Evolutionary conservation across 805 yeast species (phyloP).

Genomic region (Nakazawaea populi): DNA sequence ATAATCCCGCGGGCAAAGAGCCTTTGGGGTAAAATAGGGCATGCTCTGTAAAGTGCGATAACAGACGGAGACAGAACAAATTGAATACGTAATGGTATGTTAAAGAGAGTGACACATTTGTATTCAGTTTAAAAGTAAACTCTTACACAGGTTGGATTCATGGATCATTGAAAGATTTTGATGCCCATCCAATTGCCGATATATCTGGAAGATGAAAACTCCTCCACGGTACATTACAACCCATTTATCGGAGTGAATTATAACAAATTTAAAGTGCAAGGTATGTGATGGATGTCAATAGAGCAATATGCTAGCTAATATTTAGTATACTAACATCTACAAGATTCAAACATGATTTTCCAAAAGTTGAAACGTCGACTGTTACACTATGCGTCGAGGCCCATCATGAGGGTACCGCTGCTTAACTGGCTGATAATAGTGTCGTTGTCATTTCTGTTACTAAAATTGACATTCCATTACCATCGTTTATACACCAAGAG

Average conservation of each 20-base stretch:
- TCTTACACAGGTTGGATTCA: background rate
- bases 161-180: background rate
- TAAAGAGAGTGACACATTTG: too few relatives aligned
- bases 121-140: too few relatives aligned
- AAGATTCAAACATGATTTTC: background rate
- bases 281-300: background rate
- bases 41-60: too few relatives aligned
- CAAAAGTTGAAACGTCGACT: background rate
- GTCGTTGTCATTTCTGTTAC: constrained; percentile 41
- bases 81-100: too few relatives aligned
- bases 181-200: constrained; percentile 12
- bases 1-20: too few relatives aligned
- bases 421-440: constrained; percentile 49
- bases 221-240: background rate
- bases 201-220: constrained; percentile 2
- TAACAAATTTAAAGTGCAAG: background rate
- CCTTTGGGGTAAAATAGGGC: too few relatives aligned
- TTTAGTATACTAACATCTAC: background rate
- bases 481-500: constrained; percentile 55
- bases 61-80: too few relatives aligned
- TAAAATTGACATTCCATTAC: constrained; percentile 51
- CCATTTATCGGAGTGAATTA: constrained; percentile 9
- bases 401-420: constrained; percentile 37
- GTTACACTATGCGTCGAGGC: constrained; percentile 1
- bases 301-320: background rate